phyloP scores from a whole-genome alignment of 2,329 filamentous ascomycete genomes.

The Sporothrix dimorphospora region DNA sequence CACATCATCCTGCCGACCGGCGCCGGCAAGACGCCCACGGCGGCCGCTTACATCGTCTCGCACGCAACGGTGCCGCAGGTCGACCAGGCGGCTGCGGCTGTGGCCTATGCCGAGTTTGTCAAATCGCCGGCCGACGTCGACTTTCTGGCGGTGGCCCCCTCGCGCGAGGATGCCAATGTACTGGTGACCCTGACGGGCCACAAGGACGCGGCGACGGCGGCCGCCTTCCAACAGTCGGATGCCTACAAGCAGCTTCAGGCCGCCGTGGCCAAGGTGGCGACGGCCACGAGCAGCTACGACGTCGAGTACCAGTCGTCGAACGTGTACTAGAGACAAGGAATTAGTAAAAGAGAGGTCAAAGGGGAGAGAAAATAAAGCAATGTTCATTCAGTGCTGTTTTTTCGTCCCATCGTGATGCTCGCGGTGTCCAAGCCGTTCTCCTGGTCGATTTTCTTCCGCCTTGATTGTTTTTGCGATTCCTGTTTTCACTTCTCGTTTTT shows the following conservation, averaged over 20 bases:
- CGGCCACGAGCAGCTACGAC: conserved; percentile 7
- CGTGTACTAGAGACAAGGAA: not conserved
- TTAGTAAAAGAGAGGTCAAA: too few relatives aligned
- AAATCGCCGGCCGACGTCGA: not conserved
- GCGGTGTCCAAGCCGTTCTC: too few relatives aligned
- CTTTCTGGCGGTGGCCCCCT: not conserved
- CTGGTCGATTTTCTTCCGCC: too few relatives aligned
- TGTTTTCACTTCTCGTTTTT: not conserved
- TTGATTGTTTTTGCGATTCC: too few relatives aligned
- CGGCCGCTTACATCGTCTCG: not conserved
- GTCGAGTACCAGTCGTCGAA: conserved; percentile 6
- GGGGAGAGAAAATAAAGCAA: too few relatives aligned
- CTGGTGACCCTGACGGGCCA: conserved; percentile 1
- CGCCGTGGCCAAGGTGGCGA: not conserved
- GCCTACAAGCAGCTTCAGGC: conserved; percentile 5
- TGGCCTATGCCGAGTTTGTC: not conserved
- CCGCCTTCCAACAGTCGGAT: conserved; percentile 1
- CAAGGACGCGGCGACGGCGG: conserved; percentile 1
- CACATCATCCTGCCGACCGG: conserved; percentile 6
- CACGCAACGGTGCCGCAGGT: conserved; percentile 1
- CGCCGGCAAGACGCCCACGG: not conserved
- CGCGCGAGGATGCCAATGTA: conserved; percentile 3
- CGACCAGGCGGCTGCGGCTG: not conserved
- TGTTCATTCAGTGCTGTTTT: too few relatives aligned
- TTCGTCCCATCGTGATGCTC: too few relatives aligned